Evolutionary conservation across 441 rosid species (phyloP).

Genomic region (Euphorbia schlechtendalii): DNA sequence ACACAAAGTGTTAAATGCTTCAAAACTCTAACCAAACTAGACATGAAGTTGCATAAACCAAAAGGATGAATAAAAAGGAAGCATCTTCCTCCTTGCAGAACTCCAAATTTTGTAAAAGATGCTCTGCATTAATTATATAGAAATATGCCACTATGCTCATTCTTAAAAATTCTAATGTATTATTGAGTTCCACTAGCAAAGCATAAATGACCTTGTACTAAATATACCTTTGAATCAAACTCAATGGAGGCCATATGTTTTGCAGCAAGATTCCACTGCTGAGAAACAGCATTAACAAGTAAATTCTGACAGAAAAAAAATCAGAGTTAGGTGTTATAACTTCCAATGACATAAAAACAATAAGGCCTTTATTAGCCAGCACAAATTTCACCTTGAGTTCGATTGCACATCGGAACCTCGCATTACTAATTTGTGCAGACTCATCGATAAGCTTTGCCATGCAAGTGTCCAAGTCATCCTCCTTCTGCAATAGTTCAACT

Average conservation of each 20-base stretch:
- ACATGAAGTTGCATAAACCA: not conserved
- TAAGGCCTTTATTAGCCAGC: no score
- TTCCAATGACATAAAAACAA: not conserved
- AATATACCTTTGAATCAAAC: conserved; percentile 62
- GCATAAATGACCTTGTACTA: not conserved
- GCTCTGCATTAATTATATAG: not conserved
- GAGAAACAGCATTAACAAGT: conserved; percentile 51
- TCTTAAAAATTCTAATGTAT: not conserved
- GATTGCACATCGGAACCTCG: conserved; percentile 45
- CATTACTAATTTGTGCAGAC: conserved; percentile 42
- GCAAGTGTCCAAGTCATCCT: conserved; percentile 54
- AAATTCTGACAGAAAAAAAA: conserved; percentile 33
- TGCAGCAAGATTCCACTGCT: conserved; percentile 56
- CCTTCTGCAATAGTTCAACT: conserved; percentile 55
- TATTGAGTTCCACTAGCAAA: not conserved
- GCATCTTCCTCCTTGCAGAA: not conserved
- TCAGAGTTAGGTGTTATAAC: not conserved
- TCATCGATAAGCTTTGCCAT: conserved; percentile 61
- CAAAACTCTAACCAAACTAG: not conserved
- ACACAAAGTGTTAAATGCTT: not conserved
- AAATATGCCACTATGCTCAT: not conserved
- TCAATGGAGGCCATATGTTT: conserved; percentile 66
- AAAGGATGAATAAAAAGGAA: not conserved
- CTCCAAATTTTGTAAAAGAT: not conserved
- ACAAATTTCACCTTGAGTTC: conserved; percentile 45